These are phyloP conservation scores for Pleurotus cornucopiae DNA, from an alignment of 768 basidiomycete genomes.

Conservation along the genomic window DNA sequence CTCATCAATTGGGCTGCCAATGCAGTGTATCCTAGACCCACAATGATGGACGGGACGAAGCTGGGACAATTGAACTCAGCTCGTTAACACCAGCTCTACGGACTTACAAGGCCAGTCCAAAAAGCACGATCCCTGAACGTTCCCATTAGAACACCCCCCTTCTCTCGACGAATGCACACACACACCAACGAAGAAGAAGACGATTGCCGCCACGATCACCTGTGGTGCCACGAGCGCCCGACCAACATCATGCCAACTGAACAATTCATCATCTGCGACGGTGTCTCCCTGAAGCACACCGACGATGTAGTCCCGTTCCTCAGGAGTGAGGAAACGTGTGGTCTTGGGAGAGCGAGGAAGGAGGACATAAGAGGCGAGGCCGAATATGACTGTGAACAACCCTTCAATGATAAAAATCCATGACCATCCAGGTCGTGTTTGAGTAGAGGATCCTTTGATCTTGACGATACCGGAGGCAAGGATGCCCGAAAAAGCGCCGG, in stretches of 20 bases:
- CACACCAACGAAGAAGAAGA: slow-evolving; percentile 51
- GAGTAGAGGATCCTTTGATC: slow-evolving; percentile 40
- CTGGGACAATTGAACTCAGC: slow-evolving; percentile 26
- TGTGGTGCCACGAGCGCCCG: slow-evolving; percentile 48
- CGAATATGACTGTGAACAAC: slow-evolving; percentile 57
- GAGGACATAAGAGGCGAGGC: slow-evolving; percentile 43
- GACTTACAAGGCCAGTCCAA: slow-evolving; percentile 44
- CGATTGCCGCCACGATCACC: slow-evolving; percentile 43
- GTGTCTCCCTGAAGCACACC: slow-evolving; percentile 37
- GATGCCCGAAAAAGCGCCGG: slow-evolving; percentile 66
- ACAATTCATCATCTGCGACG: slow-evolving; percentile 35
- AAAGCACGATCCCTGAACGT: slow-evolving; percentile 36
- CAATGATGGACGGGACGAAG: slow-evolving; percentile 71
- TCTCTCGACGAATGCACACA: neutral
- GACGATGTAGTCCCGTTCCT: slow-evolving; percentile 47
- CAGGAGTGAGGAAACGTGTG: slow-evolving; percentile 44
- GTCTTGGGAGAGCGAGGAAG: slow-evolving; percentile 39
- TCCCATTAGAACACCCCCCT: too few species aligned
- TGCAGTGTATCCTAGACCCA: slow-evolving; percentile 53
- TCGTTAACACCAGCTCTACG: neutral
- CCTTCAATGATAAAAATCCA: slow-evolving; percentile 73
- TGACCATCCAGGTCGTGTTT: slow-evolving; percentile 38
- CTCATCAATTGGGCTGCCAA: slow-evolving; percentile 57
- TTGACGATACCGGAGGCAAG: slow-evolving; percentile 62
- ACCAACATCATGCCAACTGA: slow-evolving; percentile 55